Base-by-base conservation (phyloP, 352 stramenopile species). In the Globisporangium camurandrum region DNA sequence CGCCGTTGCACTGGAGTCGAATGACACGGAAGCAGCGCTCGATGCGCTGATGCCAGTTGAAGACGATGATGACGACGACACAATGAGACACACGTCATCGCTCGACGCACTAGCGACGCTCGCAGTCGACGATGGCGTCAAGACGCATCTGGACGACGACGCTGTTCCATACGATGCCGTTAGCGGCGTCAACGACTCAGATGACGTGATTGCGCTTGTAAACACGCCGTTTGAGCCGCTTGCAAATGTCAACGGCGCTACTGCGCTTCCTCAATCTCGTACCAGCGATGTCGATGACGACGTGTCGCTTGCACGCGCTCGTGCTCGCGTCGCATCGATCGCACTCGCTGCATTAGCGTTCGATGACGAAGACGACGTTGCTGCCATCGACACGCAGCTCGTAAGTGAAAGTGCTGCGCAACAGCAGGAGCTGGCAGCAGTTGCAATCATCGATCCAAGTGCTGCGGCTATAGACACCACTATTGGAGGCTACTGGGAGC, bases 401-500 rank as follows among this genome's bases (percentile, higher is more conserved):
- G 14, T 6, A 1, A 23, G 7, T 22, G 20, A 24, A 33, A 24
- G 16, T 20, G 10, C 40, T 3, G 17, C n/a, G 19, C 36, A 42
- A 8, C 9, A 8, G 23, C 19, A 14, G 14, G 19, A 4, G 30
- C n/a, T 19, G 24, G 34, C 27, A 46, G 16, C 11, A 19, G 7
- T n/a, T 16, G 9, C 12, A 20, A 38, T 46, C 31, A 49, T 20
- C n/a, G 31, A 11, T 11, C 17, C 16, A 28, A 34, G 26, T 17
- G 17, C 11, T 45, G 12, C 14, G 11, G 17, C 40, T 47, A 12
- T 26, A 34, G 30, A 33, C 6, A 31, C 12, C 4, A n/a, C 10
- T 12, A 12, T 11, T 24, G 17, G 26, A 9, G 44, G 52, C 20
- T 54, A 20, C 28, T 86, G 69, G 75, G 71, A 86, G 51, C 67